These are phyloP conservation scores for Curvularia lunata DNA, from an alignment of 2,329 filamentous ascomycete genomes.

Conservation along the genomic window DNA sequence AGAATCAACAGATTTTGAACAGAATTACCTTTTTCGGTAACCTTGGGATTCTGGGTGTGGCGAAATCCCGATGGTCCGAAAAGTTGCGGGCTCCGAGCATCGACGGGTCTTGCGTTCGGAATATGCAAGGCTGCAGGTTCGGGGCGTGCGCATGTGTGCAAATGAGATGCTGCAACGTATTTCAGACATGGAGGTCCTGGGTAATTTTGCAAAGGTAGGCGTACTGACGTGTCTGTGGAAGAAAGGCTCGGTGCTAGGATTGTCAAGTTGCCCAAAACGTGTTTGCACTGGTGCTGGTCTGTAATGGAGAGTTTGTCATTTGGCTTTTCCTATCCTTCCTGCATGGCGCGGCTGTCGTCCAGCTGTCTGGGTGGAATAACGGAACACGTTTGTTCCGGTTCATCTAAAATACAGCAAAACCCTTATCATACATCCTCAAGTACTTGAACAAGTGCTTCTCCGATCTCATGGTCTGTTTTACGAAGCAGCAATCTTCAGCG, in stretches of 20 bases:
- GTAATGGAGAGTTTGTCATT: neutral
- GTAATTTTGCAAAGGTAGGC: neutral
- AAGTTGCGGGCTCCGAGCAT: slow-evolving; percentile 2
- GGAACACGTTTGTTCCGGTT: neutral
- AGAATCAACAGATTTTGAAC: slow-evolving; percentile 1
- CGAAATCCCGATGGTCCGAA: slow-evolving; percentile 4
- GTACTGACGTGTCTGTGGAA: neutral
- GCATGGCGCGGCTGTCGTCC: neutral
- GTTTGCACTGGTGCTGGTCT: neutral
- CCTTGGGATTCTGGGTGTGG: neutral
- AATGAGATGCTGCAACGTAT: neutral
- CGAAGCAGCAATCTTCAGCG: neutral
- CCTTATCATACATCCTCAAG: neutral
- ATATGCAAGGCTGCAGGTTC: neutral
- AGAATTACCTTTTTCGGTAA: slow-evolving; percentile 7
- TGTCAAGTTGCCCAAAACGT: neutral
- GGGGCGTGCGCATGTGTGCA: neutral
- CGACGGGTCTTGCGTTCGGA: neutral
- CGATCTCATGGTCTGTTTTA: neutral
- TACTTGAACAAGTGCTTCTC: neutral
- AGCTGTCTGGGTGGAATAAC: neutral
- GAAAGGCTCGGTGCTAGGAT: neutral
- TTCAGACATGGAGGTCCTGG: neutral
- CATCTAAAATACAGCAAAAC: neutral
- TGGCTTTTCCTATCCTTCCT: neutral